These are phyloP conservation scores for Petunia hybrid DNA, from an alignment of 305 asterid genomes.

Conservation along the genomic window DNA sequence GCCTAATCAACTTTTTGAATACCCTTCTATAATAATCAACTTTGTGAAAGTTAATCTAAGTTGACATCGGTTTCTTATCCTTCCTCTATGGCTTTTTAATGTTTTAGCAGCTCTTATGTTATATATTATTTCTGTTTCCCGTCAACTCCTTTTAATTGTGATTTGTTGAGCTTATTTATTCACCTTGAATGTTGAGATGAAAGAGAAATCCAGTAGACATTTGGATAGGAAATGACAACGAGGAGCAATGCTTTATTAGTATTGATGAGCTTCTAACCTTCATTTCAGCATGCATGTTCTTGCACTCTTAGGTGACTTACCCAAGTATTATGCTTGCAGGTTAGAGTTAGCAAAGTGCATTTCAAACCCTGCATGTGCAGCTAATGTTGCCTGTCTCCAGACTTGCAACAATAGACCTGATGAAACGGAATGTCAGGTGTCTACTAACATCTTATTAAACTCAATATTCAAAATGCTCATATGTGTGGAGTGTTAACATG, in stretches of 20 bases:
- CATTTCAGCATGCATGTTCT: not conserved
- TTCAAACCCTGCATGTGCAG: conserved; percentile 93
- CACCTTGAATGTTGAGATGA: not conserved
- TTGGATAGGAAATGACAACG: not conserved
- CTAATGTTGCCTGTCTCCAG: conserved; percentile 92
- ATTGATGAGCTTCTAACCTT: not conserved
- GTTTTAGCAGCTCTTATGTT: not conserved
- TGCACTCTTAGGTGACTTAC: conserved; percentile 18
- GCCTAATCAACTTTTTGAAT: too few species aligned
- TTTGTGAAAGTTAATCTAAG: not conserved
- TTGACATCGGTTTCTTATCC: not conserved
- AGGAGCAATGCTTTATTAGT: not conserved
- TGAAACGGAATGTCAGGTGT: conserved; percentile 97
- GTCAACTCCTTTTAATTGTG: not conserved
- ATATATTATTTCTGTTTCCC: not conserved
- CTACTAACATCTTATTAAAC: conserved; percentile 13
- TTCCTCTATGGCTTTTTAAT: not conserved
- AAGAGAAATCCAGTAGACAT: not conserved
- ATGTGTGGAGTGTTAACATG: not conserved
- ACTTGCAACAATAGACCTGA: conserved; percentile 96
- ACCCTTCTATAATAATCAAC: not conserved
- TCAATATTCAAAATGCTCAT: not conserved
- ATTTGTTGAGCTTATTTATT: not conserved
- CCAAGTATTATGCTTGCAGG: conserved; percentile 45
- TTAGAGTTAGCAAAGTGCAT: conserved; percentile 91